A percentile compares a stretch with the other conserved stretches of the same genome.
These are phyloP conservation scores for Paradendryphiella salina DNA, from an alignment of 2,329 filamentous ascomycete species.

Conservation along the genomic window DNA sequence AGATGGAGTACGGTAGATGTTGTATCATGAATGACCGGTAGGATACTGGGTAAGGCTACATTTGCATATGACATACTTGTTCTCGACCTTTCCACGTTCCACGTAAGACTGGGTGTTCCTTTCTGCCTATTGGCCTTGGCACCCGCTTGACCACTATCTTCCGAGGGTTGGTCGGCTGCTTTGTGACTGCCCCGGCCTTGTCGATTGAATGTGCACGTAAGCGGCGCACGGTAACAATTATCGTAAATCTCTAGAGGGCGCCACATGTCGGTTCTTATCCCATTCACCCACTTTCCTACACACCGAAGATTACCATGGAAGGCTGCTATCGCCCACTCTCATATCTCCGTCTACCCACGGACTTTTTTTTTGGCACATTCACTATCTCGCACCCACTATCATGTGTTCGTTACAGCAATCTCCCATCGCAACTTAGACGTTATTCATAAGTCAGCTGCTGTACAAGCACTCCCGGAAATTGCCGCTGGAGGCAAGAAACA, in stretches of 20 bases:
- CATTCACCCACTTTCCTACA: too few species aligned
- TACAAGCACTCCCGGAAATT: background rate
- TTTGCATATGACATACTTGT: conserved; percentile 7
- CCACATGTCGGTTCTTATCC: too few species aligned
- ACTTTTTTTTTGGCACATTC: too few species aligned
- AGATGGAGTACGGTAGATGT: conserved; percentile 14
- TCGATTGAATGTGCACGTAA: background rate
- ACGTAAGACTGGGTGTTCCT: background rate
- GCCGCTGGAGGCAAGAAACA: conserved; percentile 2
- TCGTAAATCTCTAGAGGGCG: too few species aligned
- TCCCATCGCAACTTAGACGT: background rate
- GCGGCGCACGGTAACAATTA: background rate
- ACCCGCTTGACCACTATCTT: background rate
- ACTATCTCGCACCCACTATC: too few species aligned
- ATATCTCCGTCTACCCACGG: too few species aligned
- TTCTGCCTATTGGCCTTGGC: conserved; percentile 10
- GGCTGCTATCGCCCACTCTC: too few species aligned
- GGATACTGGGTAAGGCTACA: conserved; percentile 1
- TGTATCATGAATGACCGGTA: conserved; percentile 2
- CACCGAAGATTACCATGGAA: too few species aligned
- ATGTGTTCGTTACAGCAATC: too few species aligned
- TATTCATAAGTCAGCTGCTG: background rate
- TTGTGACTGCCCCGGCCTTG: background rate
- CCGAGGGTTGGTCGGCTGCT: background rate
- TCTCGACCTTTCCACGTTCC: background rate